These are phyloP conservation scores for Daldinia eschscholtzii DNA, from an alignment of 2,329 filamentous ascomycete genomes.

Conservation along the genomic window DNA sequence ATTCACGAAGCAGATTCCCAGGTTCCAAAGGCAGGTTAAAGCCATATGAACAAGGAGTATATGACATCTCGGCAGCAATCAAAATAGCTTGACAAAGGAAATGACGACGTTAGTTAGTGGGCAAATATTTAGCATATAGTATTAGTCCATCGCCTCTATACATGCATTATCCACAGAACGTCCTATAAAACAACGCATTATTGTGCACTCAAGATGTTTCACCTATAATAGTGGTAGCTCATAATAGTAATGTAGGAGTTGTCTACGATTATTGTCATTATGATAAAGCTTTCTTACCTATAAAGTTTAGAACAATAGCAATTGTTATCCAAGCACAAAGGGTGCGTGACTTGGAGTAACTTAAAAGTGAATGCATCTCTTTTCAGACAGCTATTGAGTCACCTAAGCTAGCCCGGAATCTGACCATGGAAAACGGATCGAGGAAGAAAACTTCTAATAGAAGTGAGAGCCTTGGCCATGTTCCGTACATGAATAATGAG, in stretches of 20 bases:
- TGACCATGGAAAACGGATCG: neutral
- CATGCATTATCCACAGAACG: neutral
- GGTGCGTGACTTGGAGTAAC: neutral
- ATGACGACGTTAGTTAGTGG: neutral
- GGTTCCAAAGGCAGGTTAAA: slow-evolving; percentile 48
- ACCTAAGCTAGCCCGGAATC: neutral
- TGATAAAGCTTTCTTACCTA: neutral
- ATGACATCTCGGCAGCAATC: neutral
- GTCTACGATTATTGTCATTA: neutral
- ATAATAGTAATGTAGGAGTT: neutral
- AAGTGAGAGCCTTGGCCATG: slow-evolving; percentile 4
- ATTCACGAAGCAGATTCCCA: slow-evolving; percentile 55
- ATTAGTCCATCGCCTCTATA: neutral
- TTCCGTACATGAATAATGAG: slow-evolving; percentile 21
- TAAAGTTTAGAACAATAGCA: neutral
- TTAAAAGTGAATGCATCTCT: neutral
- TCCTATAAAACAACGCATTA: neutral
- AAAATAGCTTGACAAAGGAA: neutral
- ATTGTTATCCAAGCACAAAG: neutral
- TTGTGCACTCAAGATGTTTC: neutral
- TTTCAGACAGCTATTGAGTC: neutral
- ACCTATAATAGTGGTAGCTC: neutral
- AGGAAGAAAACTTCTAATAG: slow-evolving; percentile 11
- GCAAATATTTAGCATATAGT: neutral
- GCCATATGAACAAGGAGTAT: slow-evolving; percentile 39